Base-by-base conservation (phyloP, 1,284 basidiomycete species). In the Trichosporon inkin region DNA sequence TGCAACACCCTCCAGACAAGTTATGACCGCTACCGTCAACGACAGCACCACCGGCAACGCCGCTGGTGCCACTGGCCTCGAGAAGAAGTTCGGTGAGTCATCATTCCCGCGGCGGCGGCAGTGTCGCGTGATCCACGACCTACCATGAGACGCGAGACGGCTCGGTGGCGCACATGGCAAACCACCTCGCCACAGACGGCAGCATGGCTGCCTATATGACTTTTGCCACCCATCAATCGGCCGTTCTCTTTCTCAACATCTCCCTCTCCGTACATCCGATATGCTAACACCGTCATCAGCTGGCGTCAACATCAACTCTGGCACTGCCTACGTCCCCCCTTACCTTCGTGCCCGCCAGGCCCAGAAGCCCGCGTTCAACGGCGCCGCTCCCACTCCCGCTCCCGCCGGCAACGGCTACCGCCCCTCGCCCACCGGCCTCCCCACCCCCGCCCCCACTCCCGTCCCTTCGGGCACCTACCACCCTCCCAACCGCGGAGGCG, bases 241-340 rank as follows among this genome's bases (percentile, higher is more conserved):
- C 10, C 32, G 19, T 38, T 35, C 34, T 38, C 39, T 34, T 52
- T 17, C 22, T 14, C 32, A 47, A 14, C 40, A 32, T 38, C 37
- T 20, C 39, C 32, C 20, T 40, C 44, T 20, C 17, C 24, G 24
- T 14, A 6, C 53, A 47, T 44, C 40, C 17, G 49, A 11, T 8
- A 49, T 55, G 22, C 62, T 60, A 36, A 62, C 58, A 10, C 22
- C 20, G 10, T 17, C 35, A 47, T 8, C 55, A 66, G 64, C 64
- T 58, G 62, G 60, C 36, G 72, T 75, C 54, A 64, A 67, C 14
- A 63, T 77, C 39, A 86, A 86, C 78, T 83, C 79, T 34, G 88
- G 87, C 83, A 85, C 89, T 74, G 86, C 92, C 68, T 96, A 96
- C 82, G 89, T 96, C 69, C 92, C 92, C 71, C 92, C 92, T 76